Percentiles rank a stretch among this genome's conserved stretches.
Evolutionary conservation across 2,329 filamentous ascomycete genomes (phyloP).

Genomic region (Fusarium sp.): DNA sequence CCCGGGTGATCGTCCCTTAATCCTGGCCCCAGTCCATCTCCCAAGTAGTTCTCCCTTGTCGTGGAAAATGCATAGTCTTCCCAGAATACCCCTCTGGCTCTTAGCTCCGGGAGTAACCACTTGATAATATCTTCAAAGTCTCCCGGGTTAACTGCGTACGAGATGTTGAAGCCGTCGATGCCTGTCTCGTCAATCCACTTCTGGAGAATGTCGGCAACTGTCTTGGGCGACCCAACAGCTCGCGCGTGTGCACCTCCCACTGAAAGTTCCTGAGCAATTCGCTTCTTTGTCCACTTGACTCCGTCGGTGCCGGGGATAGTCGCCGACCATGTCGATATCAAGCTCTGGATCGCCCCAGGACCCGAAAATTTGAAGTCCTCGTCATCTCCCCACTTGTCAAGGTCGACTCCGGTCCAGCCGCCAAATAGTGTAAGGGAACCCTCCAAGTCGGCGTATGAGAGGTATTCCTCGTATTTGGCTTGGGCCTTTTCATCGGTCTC

Average conservation of each 20-base stretch:
- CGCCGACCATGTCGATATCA: constrained; percentile 27
- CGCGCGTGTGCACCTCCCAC: constrained; percentile 58
- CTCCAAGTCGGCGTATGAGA: constrained; percentile 58
- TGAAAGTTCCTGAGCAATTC: constrained; percentile 60
- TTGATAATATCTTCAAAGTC: constrained; percentile 34
- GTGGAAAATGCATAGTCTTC: constrained; percentile 1
- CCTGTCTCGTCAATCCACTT: constrained; percentile 28
- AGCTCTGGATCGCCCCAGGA: constrained; percentile 56
- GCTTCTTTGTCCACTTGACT: constrained; percentile 69
- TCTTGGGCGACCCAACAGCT: constrained; percentile 31
- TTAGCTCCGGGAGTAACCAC: constrained; percentile 17
- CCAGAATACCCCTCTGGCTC: constrained; percentile 19
- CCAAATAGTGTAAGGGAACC: constrained; percentile 40
- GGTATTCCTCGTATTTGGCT: constrained; percentile 48
- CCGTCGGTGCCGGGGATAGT: constrained; percentile 30
- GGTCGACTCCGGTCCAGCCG: constrained; percentile 63
- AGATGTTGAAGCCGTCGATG: constrained; percentile 39
- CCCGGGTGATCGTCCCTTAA: constrained; percentile 19
- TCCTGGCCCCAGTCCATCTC: constrained; percentile 1
- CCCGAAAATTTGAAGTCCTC: constrained; percentile 62
- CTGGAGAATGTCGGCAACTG: constrained; percentile 36
- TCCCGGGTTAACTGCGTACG: constrained; percentile 26
- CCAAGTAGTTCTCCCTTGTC: constrained; percentile 22
- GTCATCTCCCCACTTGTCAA: constrained; percentile 59
- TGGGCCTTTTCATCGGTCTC: no score